Conservation (phyloP, 1,139 yeast species). For the Nematodospora anomalae region DNA sequence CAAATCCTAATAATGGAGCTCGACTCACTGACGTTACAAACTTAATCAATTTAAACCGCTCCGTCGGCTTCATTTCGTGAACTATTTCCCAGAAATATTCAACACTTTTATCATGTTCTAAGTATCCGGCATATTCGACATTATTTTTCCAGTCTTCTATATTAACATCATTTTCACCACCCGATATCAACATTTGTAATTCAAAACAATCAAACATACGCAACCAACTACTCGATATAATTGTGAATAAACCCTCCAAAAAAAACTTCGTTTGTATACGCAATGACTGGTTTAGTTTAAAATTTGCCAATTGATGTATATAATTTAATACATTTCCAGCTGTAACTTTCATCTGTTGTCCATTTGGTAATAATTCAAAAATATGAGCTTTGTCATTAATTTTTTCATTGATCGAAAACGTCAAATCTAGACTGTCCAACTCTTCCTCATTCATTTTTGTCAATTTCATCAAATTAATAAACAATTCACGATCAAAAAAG, state of each 20-base stretch:
- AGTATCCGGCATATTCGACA: slow-evolving; percentile 69
- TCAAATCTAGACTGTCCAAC: slow-evolving; percentile 57
- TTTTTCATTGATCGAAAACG: slow-evolving; percentile 59
- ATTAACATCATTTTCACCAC: slow-evolving; percentile 70
- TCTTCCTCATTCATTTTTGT: slow-evolving; percentile 58
- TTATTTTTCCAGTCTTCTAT: slow-evolving; percentile 64
- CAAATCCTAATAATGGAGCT: slow-evolving; percentile 89
- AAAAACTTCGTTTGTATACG: slow-evolving; percentile 63
- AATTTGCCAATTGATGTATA: slow-evolving; percentile 75
- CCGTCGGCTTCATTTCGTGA: slow-evolving; percentile 61
- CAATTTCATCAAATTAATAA: slow-evolving; percentile 63
- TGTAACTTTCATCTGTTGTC: slow-evolving; percentile 56
- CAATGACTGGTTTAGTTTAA: slow-evolving; percentile 67
- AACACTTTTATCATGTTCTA: slow-evolving; percentile 57
- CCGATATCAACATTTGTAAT: slow-evolving; percentile 81
- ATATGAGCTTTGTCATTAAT: slow-evolving; percentile 37
- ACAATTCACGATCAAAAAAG: slow-evolving; percentile 68
- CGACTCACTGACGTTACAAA: slow-evolving; percentile 91
- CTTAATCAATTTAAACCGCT: slow-evolving; percentile 64
- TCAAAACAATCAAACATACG: slow-evolving; percentile 83
- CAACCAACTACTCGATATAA: slow-evolving; percentile 75
- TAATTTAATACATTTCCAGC: slow-evolving; percentile 67
- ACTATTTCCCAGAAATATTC: slow-evolving; percentile 74
- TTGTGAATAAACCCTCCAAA: slow-evolving; percentile 65
- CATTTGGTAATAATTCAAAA: slow-evolving; percentile 59